Percentiles rank a stretch among this genome's conserved stretches.
phyloP scores from a whole-genome alignment of 2,329 filamentous ascomycete species.

The Fusarium sp. region DNA sequence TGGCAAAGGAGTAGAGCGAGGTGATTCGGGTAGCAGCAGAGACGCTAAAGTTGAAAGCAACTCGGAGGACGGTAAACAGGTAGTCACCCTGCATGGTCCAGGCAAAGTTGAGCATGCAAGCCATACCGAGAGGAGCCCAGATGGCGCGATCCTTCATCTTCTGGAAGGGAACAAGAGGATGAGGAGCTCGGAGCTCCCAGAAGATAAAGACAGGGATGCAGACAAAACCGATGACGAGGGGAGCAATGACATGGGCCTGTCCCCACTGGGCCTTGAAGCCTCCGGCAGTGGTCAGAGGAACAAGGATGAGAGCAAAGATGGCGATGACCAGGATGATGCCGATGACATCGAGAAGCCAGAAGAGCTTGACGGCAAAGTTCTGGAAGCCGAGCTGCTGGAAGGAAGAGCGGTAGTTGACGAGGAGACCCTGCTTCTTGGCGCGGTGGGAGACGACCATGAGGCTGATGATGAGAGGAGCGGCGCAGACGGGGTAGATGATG shows the following conservation, averaged over 20 bases:
- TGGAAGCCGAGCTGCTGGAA: constrained; percentile 49
- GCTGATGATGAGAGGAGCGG: constrained; percentile 66
- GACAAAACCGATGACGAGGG: constrained; percentile 58
- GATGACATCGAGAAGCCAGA: constrained; percentile 60
- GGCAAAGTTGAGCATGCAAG: constrained; percentile 64
- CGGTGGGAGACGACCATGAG: constrained; percentile 63
- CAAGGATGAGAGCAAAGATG: constrained; percentile 59
- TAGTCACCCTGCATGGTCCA: constrained; percentile 75
- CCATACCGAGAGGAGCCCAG: constrained; percentile 72
- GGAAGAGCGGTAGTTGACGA: constrained; percentile 52
- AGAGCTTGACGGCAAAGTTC: constrained; percentile 54
- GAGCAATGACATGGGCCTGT: constrained; percentile 54
- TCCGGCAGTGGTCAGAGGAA: constrained; percentile 60
- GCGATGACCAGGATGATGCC: constrained; percentile 60
- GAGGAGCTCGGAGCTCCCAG: constrained; percentile 60
- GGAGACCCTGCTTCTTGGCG: constrained; percentile 62
- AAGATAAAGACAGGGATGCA: constrained; percentile 64
- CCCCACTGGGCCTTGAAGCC: constrained; percentile 55
- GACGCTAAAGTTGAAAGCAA: constrained; percentile 70
- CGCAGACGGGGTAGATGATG: constrained; percentile 71
- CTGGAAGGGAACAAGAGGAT: constrained; percentile 70
- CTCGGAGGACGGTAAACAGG: constrained; percentile 71
- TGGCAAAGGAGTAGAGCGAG: constrained; percentile 68
- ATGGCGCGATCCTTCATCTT: constrained; percentile 73
- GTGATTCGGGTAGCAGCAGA: constrained; percentile 68